Conservation (phyloP, 495 filamentous ascomycete genomes). For the Coniosporium apollinis region DNA sequence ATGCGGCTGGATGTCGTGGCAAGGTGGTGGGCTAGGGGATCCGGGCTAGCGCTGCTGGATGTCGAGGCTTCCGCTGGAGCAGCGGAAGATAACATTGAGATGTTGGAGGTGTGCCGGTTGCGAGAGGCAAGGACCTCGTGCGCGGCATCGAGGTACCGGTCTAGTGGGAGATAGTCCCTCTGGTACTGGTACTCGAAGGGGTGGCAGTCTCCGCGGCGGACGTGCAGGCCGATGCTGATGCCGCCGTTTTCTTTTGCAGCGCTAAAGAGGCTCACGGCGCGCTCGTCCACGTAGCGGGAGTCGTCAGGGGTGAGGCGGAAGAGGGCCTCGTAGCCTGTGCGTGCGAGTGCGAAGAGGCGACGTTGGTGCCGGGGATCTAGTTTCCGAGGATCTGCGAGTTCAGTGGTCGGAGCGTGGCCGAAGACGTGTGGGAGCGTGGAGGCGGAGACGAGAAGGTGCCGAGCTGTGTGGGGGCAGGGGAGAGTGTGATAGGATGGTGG, state of each 20-base stretch:
- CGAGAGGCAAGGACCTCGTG: conserved; percentile 19
- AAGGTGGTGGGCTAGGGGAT: conserved; percentile 1
- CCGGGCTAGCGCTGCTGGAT: background rate
- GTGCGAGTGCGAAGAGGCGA: conserved; percentile 42
- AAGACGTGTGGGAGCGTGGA: conserved; percentile 40
- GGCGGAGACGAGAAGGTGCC: conserved; percentile 52
- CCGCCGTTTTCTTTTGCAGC: conserved; percentile 22
- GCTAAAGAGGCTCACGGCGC: conserved; percentile 29
- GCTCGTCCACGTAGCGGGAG: conserved; percentile 33
- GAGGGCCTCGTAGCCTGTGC: conserved; percentile 44
- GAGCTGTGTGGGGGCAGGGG: conserved; percentile 52
- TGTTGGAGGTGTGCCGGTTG: too few relatives aligned
- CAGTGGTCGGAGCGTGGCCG: conserved; percentile 34
- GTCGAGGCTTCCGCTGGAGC: background rate
- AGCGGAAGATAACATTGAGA: too few relatives aligned
- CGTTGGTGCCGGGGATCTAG: conserved; percentile 32
- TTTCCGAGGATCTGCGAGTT: conserved; percentile 30
- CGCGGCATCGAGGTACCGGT: conserved; percentile 36
- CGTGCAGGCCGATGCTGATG: conserved; percentile 45
- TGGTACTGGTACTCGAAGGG: conserved; percentile 48
- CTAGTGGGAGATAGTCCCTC: conserved; percentile 50
- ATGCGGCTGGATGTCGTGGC: conserved; percentile 26
- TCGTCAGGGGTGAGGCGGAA: conserved; percentile 44
- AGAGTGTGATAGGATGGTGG: conserved; percentile 46
- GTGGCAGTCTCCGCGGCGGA: conserved; percentile 56